Evolutionary conservation across 306 rosid genomes (phyloP), one percentile per base, ranked within the genome.

Genomic region (Prunus davidiana): DNA sequence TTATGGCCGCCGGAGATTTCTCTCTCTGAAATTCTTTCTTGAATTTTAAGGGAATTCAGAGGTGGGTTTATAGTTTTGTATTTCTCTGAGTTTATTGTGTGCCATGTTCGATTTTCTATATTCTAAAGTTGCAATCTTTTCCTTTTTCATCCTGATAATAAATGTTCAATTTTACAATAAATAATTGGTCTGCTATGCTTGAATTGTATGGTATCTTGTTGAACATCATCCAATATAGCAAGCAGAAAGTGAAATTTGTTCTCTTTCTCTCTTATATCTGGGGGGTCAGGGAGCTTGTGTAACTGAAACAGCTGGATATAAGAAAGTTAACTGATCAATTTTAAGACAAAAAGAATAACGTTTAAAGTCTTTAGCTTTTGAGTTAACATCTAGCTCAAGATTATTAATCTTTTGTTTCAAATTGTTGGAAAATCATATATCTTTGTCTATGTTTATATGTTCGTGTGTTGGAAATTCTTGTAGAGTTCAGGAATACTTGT

Each of bases 1-100:
- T 75, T 64, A 65, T 83, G 84, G 91, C 82, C 79, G 86, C 82
- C 76, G 74, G 79, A 76, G 64, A 81, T 73, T 62, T 38, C 57
- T 47, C 45, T 16, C 46, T 51, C 38, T 64, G 18, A 28, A 11
- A 12, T 45, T 74, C 57, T 49, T 45, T 73, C 22, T 61, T 10
- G 65, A 43, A 69, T 54, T 66, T 76, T 18, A 5, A 65, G 65
- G 49, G 47, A 71, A 46, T 7, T 60, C 76, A 8, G 65, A 80
- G 88, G 88, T 84, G 72, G 55, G 84, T 41, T 57, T 14, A 0
- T n/a, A 38, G 67, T 80, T 69, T 2, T 4, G 3, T 66, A 49
- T 46, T 46, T 24, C 5, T 47, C 46, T 41, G 60, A 46, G 9
- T 38, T 38, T 38, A 38, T 38, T 38, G 9, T 7, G 8, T 38